Evolutionary conservation across 148 eudicot genomes (phyloP).

Genomic region (Rhododendron simsii): DNA sequence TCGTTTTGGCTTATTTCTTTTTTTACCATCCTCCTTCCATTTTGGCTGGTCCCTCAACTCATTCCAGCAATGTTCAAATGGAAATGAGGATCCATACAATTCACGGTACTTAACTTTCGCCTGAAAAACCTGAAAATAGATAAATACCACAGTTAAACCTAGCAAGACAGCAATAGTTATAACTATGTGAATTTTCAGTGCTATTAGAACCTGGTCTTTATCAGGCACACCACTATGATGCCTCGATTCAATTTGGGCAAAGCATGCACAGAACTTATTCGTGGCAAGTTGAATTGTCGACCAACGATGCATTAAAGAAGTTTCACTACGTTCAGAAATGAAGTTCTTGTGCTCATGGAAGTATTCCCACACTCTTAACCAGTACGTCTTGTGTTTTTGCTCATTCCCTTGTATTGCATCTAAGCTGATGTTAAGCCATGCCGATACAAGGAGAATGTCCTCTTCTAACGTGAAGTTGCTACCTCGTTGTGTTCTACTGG

Average conservation of each 20-base stretch:
- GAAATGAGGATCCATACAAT: not conserved
- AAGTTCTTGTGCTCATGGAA: not conserved
- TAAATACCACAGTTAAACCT: not conserved
- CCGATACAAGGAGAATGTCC: not conserved
- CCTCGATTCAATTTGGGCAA: not conserved
- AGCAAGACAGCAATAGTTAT: not conserved
- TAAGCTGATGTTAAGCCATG: not conserved
- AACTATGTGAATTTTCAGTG: not conserved
- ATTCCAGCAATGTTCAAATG: constrained; percentile 4
- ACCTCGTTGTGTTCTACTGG: not conserved
- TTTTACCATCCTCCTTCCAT: not conserved
- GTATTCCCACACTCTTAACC: not conserved
- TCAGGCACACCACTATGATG: not conserved
- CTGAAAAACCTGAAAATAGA: not conserved
- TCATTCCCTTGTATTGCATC: not conserved
- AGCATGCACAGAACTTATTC: not conserved
- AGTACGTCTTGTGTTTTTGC: not conserved
- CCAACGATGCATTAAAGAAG: constrained; percentile 3
- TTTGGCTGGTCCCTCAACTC: not conserved
- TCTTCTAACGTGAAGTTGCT: not conserved
- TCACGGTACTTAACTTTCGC: not conserved
- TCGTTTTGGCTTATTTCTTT: not conserved
- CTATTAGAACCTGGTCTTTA: not conserved
- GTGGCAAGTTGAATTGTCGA: not conserved
- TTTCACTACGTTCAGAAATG: not conserved